phyloP scores from a whole-genome alignment of 2,329 filamentous ascomycete species.

The Beauveria brongniartii region DNA sequence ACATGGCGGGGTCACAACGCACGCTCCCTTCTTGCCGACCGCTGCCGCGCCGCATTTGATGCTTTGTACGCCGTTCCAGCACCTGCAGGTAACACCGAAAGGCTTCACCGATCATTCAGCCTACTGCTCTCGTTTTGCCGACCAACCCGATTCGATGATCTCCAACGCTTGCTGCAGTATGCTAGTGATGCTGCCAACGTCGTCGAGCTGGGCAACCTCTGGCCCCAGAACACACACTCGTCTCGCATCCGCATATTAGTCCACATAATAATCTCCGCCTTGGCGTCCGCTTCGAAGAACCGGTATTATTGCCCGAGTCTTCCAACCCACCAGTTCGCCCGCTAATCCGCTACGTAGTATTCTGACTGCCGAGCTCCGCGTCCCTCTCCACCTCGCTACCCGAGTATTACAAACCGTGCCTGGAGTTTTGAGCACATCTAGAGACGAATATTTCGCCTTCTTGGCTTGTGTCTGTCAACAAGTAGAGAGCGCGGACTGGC shows the following conservation, averaged over 20 bases:
- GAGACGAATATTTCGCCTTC: not conserved
- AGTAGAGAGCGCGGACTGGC: not conserved
- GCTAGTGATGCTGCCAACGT: constrained; percentile 32
- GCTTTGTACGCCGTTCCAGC: constrained; percentile 36
- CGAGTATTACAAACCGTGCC: not conserved
- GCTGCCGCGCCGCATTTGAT: constrained; percentile 57
- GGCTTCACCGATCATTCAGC: constrained; percentile 33
- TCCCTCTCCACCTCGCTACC: not conserved
- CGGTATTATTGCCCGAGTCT: not conserved
- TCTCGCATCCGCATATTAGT: constrained; percentile 28
- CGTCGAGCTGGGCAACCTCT: constrained; percentile 28
- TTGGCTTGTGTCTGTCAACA: not conserved
- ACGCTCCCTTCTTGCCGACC: constrained; percentile 49
- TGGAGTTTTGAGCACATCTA: not conserved
- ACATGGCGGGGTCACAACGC: constrained; percentile 71
- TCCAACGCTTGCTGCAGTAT: constrained; percentile 38
- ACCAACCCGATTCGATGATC: constrained; percentile 35
- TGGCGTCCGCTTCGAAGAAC: constrained; percentile 16
- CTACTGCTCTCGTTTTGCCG: constrained; percentile 45
- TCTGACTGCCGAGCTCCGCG: not conserved
- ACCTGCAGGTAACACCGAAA: constrained; percentile 25
- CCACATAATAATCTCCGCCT: constrained; percentile 26
- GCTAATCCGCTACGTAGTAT: not conserved
- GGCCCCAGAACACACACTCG: constrained; percentile 21
- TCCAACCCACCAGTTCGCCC: too few relatives aligned